Conservation (phyloP, 768 basidiomycete genomes). For the Clitopilus passeckerianus region DNA sequence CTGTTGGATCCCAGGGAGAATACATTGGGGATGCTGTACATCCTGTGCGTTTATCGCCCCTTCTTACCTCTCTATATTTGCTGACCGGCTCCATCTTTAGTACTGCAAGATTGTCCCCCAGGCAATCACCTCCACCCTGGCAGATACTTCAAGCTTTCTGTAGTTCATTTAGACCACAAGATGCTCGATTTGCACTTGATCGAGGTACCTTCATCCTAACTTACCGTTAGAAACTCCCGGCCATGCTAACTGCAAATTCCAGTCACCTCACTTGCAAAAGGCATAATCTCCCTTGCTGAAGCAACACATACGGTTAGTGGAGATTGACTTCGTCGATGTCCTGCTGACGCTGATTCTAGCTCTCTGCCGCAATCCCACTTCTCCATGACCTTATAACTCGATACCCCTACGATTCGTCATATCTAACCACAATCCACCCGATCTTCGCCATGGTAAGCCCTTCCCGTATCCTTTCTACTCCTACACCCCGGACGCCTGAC, state of each 20-base stretch:
- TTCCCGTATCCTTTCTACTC: not conserved
- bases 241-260: not conserved
- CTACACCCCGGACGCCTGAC: not conserved
- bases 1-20: slow-evolving; percentile 50
- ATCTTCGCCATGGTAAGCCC: slow-evolving; percentile 56
- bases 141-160: slow-evolving; percentile 54
- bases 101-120: slow-evolving; percentile 49
- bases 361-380: slow-evolving; percentile 46
- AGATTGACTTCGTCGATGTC: too few species aligned
- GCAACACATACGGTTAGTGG: slow-evolving; percentile 42
- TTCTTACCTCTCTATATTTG: not conserved
- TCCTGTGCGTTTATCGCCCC: slow-evolving; percentile 51
- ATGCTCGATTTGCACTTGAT: slow-evolving; percentile 65
- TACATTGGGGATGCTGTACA: slow-evolving; percentile 65
- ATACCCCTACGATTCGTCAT: slow-evolving; percentile 50
- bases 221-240: not conserved
- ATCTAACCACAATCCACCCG: slow-evolving; percentile 69
- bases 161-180: slow-evolving; percentile 51
- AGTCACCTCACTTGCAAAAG: slow-evolving; percentile 68
- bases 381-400: slow-evolving; percentile 56
- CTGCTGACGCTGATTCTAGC: slow-evolving; percentile 11
- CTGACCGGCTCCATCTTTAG: slow-evolving; percentile 23
- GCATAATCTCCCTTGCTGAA: slow-evolving; percentile 49
- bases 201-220: slow-evolving; percentile 37
- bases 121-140: slow-evolving; percentile 35